Conservation (phyloP, 179 eudicot species). For the Silene vulgaris region DNA sequence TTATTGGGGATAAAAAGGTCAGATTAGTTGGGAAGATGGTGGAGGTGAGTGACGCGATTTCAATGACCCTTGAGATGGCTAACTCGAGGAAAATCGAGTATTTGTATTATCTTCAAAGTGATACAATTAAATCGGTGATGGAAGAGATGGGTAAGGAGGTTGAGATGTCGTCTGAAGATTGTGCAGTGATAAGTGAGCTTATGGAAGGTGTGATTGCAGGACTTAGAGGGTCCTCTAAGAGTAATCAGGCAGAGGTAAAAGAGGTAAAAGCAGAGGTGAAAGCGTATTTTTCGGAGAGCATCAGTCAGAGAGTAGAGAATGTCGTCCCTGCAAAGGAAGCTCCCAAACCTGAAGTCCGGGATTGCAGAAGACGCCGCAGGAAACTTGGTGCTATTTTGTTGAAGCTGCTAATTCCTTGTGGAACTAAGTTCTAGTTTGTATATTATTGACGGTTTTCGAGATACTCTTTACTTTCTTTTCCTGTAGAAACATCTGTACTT, state of each 20-base stretch:
- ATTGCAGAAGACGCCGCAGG: not conserved
- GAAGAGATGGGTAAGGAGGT: slow-evolving; percentile 23
- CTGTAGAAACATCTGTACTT: not conserved
- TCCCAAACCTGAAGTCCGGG: not conserved
- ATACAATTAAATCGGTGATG: slow-evolving; percentile 16
- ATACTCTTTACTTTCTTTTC: too few relatives aligned
- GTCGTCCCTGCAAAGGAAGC: not conserved
- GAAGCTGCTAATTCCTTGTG: slow-evolving; percentile 9
- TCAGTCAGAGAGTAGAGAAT: not conserved
- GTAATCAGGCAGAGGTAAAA: not conserved
- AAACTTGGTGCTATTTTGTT: not conserved
- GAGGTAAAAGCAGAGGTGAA: not conserved
- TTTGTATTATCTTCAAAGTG: slow-evolving; percentile 12
- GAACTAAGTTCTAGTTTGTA: slow-evolving; percentile 13
- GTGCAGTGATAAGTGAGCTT: slow-evolving; percentile 12
- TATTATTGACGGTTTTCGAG: not conserved
- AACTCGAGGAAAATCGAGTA: slow-evolving; percentile 13
- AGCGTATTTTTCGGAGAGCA: not conserved
- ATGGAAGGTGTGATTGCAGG: slow-evolving; percentile 20
- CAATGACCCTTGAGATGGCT: slow-evolving; percentile 14
- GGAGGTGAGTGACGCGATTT: slow-evolving; percentile 10
- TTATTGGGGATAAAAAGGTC: slow-evolving; percentile 9
- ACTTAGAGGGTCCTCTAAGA: not conserved
- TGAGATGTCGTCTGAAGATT: slow-evolving; percentile 5
- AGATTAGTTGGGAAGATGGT: slow-evolving; percentile 19